phyloP scores from a whole-genome alignment of 305 asterid genomes.

The Solanum hybrid region DNA sequence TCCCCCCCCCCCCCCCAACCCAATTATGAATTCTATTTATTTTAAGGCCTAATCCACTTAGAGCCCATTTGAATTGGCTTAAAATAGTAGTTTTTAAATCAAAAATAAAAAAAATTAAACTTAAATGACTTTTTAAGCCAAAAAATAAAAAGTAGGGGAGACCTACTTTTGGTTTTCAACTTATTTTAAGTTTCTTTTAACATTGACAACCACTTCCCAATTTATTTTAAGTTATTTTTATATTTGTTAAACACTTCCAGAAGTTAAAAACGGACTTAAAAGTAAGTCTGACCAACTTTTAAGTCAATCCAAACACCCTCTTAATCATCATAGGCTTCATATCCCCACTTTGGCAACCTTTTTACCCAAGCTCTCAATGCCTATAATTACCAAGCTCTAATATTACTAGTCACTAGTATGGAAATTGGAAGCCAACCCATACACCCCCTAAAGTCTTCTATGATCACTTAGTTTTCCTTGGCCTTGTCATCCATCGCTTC shows the following conservation, averaged over 20 bases:
- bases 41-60: slow-evolving; percentile 13
- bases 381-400: slow-evolving; percentile 16
- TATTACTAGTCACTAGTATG: background rate
- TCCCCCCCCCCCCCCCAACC: background rate
- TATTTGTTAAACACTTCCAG: too few species aligned
- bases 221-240: background rate
- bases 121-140: too few species aligned
- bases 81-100: too few species aligned
- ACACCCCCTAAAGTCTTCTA: slow-evolving; percentile 7
- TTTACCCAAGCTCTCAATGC: slow-evolving; percentile 21
- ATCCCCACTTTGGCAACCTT: slow-evolving; percentile 7
- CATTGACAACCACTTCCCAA: too few species aligned
- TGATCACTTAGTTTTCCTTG: slow-evolving; percentile 6
- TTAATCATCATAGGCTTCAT: slow-evolving; percentile 20
- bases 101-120: too few species aligned
- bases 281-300: background rate
- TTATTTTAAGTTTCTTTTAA: too few species aligned
- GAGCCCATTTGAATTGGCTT: too few species aligned
- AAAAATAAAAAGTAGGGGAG: too few species aligned
- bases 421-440: slow-evolving; percentile 22
- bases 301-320: background rate
- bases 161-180: too few species aligned
- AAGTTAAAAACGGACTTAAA: background rate
- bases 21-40: slow-evolving; percentile 5
- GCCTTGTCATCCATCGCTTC: background rate